Evolutionary conservation across 2,329 filamentous ascomycete species (phyloP).

Genomic region (Tothia fuscella): DNA sequence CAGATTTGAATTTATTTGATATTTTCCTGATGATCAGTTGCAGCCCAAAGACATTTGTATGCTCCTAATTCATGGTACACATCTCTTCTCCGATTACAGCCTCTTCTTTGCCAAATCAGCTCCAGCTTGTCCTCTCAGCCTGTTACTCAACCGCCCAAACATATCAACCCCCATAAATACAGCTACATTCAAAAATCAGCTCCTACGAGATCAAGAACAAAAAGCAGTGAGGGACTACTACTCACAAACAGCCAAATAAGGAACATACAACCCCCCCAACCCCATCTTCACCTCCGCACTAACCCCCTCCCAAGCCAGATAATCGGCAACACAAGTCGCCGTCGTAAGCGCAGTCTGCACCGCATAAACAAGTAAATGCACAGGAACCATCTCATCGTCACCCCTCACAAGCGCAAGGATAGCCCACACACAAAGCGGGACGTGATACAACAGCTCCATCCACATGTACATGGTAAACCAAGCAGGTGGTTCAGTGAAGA

Average conservation of each 20-base stretch:
- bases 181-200: conserved; percentile 11
- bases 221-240: conserved; percentile 7
- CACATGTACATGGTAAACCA: conserved; percentile 48
- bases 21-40: no score
- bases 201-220: conserved; percentile 10
- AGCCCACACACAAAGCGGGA: conserved; percentile 49
- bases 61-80: no score
- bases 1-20: no score
- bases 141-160: conserved; percentile 21
- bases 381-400: conserved; percentile 46
- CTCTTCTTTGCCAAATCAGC: conserved; percentile 22
- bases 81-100: no score
- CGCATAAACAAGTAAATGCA: conserved; percentile 49
- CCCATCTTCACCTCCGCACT: conserved; percentile 18
- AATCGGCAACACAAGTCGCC: conserved; percentile 49
- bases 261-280: conserved; percentile 26
- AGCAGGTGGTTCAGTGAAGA: conserved; percentile 46
- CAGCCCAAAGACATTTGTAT: no score
- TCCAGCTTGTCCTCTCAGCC: conserved; percentile 12
- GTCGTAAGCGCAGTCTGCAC: conserved; percentile 51
- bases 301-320: conserved; percentile 38
- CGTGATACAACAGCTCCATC: conserved; percentile 49
- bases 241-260: conserved; percentile 23
- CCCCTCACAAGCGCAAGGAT: conserved; percentile 41
- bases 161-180: conserved; percentile 26